phyloP scores from a whole-genome alignment of 2,329 filamentous ascomycete genomes.

The Cercospora janseana region DNA sequence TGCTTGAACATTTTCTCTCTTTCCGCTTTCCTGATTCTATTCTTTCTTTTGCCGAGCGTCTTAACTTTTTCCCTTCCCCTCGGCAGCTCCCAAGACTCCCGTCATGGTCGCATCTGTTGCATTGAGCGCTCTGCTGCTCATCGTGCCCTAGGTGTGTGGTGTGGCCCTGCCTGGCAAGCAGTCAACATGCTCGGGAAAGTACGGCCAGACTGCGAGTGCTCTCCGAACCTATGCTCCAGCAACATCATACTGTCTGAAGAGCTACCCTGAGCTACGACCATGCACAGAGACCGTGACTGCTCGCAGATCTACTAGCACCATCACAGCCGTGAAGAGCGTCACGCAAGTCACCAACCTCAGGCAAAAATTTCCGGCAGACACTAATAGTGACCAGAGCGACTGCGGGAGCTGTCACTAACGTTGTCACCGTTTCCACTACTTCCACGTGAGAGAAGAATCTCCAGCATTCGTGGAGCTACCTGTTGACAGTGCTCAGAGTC shows the following conservation, averaged over 20 bases:
- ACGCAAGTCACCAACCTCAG: background rate
- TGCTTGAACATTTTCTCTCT: too few relatives aligned
- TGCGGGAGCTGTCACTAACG: background rate
- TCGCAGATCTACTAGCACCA: background rate
- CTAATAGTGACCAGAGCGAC: background rate
- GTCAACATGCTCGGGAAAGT: background rate
- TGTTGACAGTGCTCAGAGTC: background rate
- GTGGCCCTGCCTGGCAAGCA: background rate
- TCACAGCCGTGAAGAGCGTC: background rate
- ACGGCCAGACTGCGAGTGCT: background rate
- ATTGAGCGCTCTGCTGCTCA: background rate
- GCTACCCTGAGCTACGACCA: background rate
- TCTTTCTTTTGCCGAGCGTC: too few relatives aligned
- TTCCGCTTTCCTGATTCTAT: too few relatives aligned
- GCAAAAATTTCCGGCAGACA: background rate
- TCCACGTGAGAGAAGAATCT: background rate
- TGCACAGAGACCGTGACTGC: background rate
- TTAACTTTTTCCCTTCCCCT: too few relatives aligned
- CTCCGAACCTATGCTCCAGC: background rate
- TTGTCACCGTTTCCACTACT: background rate
- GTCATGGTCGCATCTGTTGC: background rate
- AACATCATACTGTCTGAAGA: background rate
- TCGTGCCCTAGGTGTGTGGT: background rate
- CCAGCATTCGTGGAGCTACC: background rate
- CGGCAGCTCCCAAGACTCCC: background rate